phyloP scores from a whole-genome alignment of 2,329 filamentous ascomycete genomes.

The Intubia oerlemansii region DNA sequence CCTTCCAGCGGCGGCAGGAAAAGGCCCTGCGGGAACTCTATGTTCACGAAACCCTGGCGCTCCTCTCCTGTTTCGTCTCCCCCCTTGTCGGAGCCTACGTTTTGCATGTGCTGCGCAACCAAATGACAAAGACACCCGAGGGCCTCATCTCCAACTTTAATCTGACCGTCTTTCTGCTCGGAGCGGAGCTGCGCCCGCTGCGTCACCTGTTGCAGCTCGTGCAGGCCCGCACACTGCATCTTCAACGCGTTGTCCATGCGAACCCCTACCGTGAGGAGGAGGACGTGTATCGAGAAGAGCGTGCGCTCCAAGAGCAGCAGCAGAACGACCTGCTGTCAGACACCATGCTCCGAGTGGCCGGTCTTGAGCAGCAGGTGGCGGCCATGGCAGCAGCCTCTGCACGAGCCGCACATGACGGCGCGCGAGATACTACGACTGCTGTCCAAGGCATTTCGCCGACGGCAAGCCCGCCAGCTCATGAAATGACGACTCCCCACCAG shows the following conservation, averaged over 20 bases:
- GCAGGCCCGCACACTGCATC: slow-evolving; percentile 54
- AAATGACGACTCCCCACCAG: too few relatives aligned
- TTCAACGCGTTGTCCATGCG: slow-evolving; percentile 50
- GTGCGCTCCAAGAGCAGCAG: slow-evolving; percentile 11
- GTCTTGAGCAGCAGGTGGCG: too few relatives aligned
- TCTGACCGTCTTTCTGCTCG: slow-evolving; percentile 71
- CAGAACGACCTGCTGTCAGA: slow-evolving; percentile 23
- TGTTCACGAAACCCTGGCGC: slow-evolving; percentile 50
- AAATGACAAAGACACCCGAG: slow-evolving; percentile 66
- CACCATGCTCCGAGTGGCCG: slow-evolving; percentile 36
- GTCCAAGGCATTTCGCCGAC: too few relatives aligned
- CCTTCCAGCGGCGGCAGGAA: slow-evolving; percentile 7
- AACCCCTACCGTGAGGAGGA: slow-evolving; percentile 19
- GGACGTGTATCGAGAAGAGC: slow-evolving; percentile 5
- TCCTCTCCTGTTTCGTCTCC: slow-evolving; percentile 58
- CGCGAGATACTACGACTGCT: too few relatives aligned
- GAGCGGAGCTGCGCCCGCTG: slow-evolving; percentile 65
- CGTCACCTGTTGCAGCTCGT: slow-evolving; percentile 67
- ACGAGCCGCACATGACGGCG: too few relatives aligned
- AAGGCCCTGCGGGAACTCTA: slow-evolving; percentile 42
- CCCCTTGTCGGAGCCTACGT: slow-evolving; percentile 66
- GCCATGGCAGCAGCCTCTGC: neutral
- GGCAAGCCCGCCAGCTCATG: too few relatives aligned
- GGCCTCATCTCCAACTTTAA: slow-evolving; percentile 85
- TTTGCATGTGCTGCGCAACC: slow-evolving; percentile 58